A percentile compares a stretch with the other conserved stretches of the same genome.
Conservation (phyloP, 2,329 filamentous ascomycete genomes). For the Metarhizium brunneum region DNA sequence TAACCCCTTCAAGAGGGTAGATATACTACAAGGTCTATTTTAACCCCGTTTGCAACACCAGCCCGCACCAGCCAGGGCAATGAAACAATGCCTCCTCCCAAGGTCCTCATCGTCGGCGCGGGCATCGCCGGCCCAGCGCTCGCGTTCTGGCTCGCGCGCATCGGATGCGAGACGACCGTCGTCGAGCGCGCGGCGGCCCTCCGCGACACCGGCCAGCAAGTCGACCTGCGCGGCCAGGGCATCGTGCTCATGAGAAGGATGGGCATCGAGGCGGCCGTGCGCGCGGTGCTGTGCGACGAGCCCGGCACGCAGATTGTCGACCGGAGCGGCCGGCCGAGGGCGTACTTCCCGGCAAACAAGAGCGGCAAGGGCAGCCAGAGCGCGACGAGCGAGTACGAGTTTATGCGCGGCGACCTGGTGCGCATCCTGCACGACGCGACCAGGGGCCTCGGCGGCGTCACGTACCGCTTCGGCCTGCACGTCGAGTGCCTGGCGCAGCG, state of each 20-base stretch:
- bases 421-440: not conserved
- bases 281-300: conserved; percentile 33
- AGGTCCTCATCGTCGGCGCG: conserved; percentile 38
- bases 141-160: conserved; percentile 30
- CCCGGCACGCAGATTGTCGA: conserved; percentile 38
- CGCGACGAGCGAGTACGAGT: not conserved
- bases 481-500: not conserved
- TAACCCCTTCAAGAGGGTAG: too few species aligned
- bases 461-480: not conserved
- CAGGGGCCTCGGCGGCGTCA: not conserved
- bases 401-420: not conserved
- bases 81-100: conserved; percentile 17
- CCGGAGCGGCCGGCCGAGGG: conserved; percentile 14
- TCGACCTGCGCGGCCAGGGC: conserved; percentile 35
- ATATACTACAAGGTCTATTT: too few species aligned
- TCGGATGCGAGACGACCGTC: conserved; percentile 43
- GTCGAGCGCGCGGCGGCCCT: conserved; percentile 88
- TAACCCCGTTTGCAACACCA: too few species aligned
- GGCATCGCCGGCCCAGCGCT: conserved; percentile 35
- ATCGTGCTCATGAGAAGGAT: conserved; percentile 28
- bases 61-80: too few species aligned
- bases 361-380: not conserved
- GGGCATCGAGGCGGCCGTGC: conserved; percentile 28
- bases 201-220: conserved; percentile 32
- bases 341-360: not conserved